Base-by-base conservation (phyloP, 139 green algal genomes). In the Limnomonas spitsbergensis region DNA sequence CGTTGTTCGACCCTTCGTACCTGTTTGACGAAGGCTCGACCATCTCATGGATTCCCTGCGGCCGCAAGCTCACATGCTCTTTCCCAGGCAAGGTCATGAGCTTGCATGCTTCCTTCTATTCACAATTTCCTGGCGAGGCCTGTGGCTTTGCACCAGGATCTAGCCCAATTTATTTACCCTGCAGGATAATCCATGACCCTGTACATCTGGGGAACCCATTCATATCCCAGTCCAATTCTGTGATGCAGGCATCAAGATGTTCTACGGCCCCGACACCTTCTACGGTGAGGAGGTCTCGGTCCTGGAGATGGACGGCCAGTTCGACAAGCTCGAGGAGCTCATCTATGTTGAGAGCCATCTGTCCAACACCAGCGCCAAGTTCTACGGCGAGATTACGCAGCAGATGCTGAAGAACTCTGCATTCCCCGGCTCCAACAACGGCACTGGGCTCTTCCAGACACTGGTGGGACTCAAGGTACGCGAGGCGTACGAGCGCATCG, bases 281-380 rank as follows among this genome's bases (percentile, higher is more conserved):
- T 98, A 94, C 80, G 94, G 56, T 24, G 26, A 73, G 78, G 71
- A 83, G 78, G 91, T 96, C 53, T 94, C 86, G 53, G 95, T 98
- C 3, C 84, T 98, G 76, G 95, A 98, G 88, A 98, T 98, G 94
- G 95, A 98, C 78, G 95, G 94, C 77, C 91, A 97, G 88, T 99
- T 99, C 82, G 96, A 99, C 89, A 98, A 98, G 91, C 91, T 99
- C 53, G 96, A 99, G 92, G 96, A 99, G 94, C 94, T 99, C 37
- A 99, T 99, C 92, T 99, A 99, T 86, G 94, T 99, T 66, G 96
- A 99, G 94, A 95, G 88, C 83, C 95, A 99, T 87, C 91, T 99
- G 69, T 92, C 80, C 85, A 98, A 97, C 94, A 99, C 96, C 56
- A 91, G 75, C 40, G 89, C 95, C 89, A 99, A 99, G 91, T 98